Percentiles rank a stretch among this genome's conserved stretches.
phyloP scores from a whole-genome alignment of 148 eudicot genomes.

The Heliamphora exappendiculata region DNA sequence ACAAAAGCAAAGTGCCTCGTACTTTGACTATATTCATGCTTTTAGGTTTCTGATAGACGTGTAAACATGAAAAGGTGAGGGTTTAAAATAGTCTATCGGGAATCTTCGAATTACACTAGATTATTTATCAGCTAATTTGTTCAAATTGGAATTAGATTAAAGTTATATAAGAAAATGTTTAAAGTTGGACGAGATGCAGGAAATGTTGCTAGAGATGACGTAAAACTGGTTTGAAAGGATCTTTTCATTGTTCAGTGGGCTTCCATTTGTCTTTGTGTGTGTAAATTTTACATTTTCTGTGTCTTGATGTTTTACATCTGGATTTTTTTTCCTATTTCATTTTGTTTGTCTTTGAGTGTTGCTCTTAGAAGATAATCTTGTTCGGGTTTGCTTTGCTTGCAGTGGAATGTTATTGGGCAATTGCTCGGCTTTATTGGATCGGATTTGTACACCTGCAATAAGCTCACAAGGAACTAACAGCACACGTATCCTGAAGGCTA shows the following conservation, averaged over 20 bases:
- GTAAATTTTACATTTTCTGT: neutral
- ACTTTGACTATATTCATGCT: too few relatives aligned
- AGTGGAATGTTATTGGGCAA: conserved; percentile 92
- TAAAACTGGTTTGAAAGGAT: conserved; percentile 45
- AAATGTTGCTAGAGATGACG: neutral
- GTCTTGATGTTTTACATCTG: neutral
- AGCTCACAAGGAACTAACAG: conserved; percentile 61
- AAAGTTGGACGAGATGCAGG: neutral
- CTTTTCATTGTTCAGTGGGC: conserved; percentile 90
- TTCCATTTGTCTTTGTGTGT: conserved; percentile 91
- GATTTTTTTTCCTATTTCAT: neutral
- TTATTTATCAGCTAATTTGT: too few relatives aligned
- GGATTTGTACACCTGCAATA: conserved; percentile 83
- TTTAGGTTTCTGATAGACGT: too few relatives aligned
- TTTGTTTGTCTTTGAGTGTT: neutral
- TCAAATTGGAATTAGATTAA: too few relatives aligned
- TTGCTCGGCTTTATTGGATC: conserved; percentile 87
- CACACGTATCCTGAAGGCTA: too few relatives aligned
- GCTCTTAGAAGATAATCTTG: neutral
- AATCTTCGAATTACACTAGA: too few relatives aligned
- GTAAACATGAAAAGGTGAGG: too few relatives aligned
- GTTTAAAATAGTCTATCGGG: too few relatives aligned
- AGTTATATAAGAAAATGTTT: neutral
- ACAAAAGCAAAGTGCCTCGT: too few relatives aligned
- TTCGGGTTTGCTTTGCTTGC: conserved; percentile 27